phyloP scores from a whole-genome alignment of 257 asterid species.

The Solanum etuberosum region DNA sequence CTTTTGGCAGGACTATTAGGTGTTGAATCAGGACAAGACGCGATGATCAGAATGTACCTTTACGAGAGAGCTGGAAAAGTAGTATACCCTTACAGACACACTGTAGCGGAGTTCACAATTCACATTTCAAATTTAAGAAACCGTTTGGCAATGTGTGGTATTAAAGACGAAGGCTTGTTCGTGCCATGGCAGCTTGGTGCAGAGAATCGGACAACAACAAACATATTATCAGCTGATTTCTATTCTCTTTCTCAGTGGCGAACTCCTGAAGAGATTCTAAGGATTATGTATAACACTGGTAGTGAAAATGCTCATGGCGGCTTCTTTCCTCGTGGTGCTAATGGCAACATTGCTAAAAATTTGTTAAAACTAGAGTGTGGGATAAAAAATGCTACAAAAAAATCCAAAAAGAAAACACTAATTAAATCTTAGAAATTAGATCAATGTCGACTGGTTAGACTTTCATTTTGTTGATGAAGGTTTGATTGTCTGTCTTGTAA shows the following conservation, averaged over 20 bases:
- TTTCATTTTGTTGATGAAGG: not conserved
- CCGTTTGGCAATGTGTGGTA: slow-evolving; percentile 27
- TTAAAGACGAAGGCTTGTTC: slow-evolving; percentile 35
- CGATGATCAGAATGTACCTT: slow-evolving; percentile 33
- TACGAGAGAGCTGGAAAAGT: slow-evolving; percentile 18
- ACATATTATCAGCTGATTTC: slow-evolving; percentile 30
- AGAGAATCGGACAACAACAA: slow-evolving; percentile 21
- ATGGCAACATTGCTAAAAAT: slow-evolving; percentile 14
- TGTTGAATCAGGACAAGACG: slow-evolving; percentile 49
- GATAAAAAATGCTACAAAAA: not conserved
- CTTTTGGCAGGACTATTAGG: slow-evolving; percentile 41
- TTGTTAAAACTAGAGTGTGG: not conserved
- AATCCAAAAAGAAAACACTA: not conserved
- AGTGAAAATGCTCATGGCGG: slow-evolving; percentile 27
- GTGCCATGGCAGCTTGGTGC: slow-evolving; percentile 38
- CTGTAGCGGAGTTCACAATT: slow-evolving; percentile 36
- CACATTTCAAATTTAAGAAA: slow-evolving; percentile 30
- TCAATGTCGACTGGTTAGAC: not conserved
- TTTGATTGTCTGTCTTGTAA: not conserved
- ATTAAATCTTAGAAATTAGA: not conserved
- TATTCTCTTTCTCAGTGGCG: slow-evolving; percentile 32
- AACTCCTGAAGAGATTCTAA: slow-evolving; percentile 26
- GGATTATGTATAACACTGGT: slow-evolving; percentile 26
- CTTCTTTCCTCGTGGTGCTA: slow-evolving; percentile 34
- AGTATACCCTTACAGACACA: slow-evolving; percentile 26